Evolutionary conservation across 2,329 filamentous ascomycete genomes (phyloP), one percentile per base, ranked within the genome.

Genomic region (Venturia oleaginea): DNA sequence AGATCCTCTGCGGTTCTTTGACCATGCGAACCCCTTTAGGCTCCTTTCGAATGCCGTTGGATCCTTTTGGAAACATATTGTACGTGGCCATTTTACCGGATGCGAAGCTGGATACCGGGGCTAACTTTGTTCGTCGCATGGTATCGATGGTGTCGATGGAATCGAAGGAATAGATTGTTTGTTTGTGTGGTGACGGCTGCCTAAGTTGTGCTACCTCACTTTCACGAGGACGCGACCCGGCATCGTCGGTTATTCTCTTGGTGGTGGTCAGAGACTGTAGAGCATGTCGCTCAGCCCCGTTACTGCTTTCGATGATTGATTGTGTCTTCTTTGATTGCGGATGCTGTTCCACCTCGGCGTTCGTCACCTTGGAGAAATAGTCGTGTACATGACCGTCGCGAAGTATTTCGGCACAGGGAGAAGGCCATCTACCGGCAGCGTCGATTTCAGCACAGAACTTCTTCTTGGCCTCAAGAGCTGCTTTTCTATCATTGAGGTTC

Each of bases 1-100:
- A 67, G 24, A 76, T 62, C 46, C 75, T 74, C 55, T 69, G 72
- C 3, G 65, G 55, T 63, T 74, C 73, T 4, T 74, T 69, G 3
- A 68, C 68, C 17, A 76, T 60, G 40, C 37, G 59, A 19, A 43
- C 40, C 17, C 40, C 59, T 27, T 43, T 43, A 11, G 59, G 34
- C 15, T 43, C 37, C 59, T 60, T 60, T 22, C 59, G 51, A 57
- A 57, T 22, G 27, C 51, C 51, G 30, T 57, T 34, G 30, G 27
- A 32, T n/a, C 51, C 51, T 57, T 57, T 34, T 13, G 51, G 51
- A 57, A 57, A 57, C 17, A 34, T 57, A 11, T 57, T 57, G 30
- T 57, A 57, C 34, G 15, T 22, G 27, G 30, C 15, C 51, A 57
- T 34, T n/a, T n/a, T 19, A 11, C 19, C 19, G 15, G 19, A 0